These are phyloP conservation scores for Penicillium odoratum DNA, from an alignment of 495 filamentous ascomycete genomes.

Conservation along the genomic window DNA sequence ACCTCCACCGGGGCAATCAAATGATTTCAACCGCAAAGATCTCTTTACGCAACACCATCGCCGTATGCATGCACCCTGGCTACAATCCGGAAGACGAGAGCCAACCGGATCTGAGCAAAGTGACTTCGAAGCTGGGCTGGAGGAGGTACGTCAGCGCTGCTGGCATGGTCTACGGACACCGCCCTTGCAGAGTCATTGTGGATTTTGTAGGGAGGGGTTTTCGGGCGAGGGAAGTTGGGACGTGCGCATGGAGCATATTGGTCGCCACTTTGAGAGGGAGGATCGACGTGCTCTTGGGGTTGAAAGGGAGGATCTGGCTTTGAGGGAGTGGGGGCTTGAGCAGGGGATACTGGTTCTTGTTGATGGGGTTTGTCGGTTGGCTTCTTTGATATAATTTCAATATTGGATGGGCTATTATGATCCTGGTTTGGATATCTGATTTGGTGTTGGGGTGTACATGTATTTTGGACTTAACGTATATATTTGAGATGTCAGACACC, in stretches of 20 bases:
- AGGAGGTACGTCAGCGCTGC: slow-evolving; percentile 52
- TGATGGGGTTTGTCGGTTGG: slow-evolving; percentile 12
- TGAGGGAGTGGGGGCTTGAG: slow-evolving; percentile 53
- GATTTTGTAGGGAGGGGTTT: slow-evolving; percentile 65
- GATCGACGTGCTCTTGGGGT: slow-evolving; percentile 19
- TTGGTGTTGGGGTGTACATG: too few relatives aligned
- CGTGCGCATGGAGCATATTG: slow-evolving; percentile 87
- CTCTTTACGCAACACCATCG: slow-evolving; percentile 90
- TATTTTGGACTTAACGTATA: too few relatives aligned
- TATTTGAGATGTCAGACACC: too few relatives aligned
- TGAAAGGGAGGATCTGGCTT: slow-evolving; percentile 43
- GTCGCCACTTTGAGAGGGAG: slow-evolving; percentile 69
- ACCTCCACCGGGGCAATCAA: slow-evolving; percentile 30
- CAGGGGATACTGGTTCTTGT: slow-evolving; percentile 46
- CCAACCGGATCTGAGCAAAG: slow-evolving; percentile 40
- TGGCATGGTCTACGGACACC: slow-evolving; percentile 57
- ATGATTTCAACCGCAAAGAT: slow-evolving; percentile 91
- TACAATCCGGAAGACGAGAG: slow-evolving; percentile 24
- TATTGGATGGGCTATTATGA: neutral
- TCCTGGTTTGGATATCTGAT: too few relatives aligned
- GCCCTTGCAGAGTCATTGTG: slow-evolving; percentile 64
- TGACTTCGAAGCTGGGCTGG: slow-evolving; percentile 23
- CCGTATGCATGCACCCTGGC: slow-evolving; percentile 78
- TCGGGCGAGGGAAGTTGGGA: slow-evolving; percentile 70
- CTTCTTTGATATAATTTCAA: slow-evolving; percentile 1